Percentiles rank a stretch among this genome's conserved stretches.
These are phyloP conservation scores for Dendrobium officinale DNA, from an alignment of 106 monocot species.

Conservation along the genomic window DNA sequence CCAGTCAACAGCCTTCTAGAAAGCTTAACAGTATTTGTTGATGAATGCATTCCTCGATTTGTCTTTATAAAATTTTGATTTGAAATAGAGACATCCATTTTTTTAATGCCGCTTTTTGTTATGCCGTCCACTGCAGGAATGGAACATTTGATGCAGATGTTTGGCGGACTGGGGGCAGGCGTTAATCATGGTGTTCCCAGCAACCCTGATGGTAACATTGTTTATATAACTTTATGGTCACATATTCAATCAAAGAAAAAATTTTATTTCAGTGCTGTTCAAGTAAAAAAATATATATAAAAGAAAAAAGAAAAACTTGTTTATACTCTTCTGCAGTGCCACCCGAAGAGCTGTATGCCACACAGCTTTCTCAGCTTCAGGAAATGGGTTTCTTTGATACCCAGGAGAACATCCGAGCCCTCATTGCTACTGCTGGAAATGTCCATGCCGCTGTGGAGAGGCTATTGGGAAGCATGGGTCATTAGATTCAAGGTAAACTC, in stretches of 20 bases:
- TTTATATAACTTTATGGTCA: background rate
- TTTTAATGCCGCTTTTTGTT: background rate
- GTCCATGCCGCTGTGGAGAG: conserved; percentile 92
- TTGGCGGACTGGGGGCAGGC: conserved; percentile 59
- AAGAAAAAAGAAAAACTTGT: background rate
- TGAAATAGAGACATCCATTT: background rate
- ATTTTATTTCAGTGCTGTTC: background rate
- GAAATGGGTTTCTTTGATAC: conserved; percentile 98
- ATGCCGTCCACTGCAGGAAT: conserved; percentile 16
- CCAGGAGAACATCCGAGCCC: conserved; percentile 85
- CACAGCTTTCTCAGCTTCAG: conserved; percentile 84
- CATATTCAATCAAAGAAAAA: background rate
- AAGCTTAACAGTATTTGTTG: background rate
- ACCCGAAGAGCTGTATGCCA: conserved; percentile 83
- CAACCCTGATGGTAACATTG: conserved; percentile 31
- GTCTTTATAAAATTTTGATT: background rate
- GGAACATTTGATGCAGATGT: conserved; percentile 68
- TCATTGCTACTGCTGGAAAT: conserved; percentile 79
- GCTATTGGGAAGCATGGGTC: conserved; percentile 63
- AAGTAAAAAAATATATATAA: background rate
- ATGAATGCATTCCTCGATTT: background rate
- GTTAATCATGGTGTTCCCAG: conserved; percentile 33
- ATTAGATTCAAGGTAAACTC: conserved; percentile 22
- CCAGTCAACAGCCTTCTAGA: background rate
- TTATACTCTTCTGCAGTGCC: conserved; percentile 47